Conservation (phyloP, 495 filamentous ascomycete species). For the Opeltia flavorubescens region DNA sequence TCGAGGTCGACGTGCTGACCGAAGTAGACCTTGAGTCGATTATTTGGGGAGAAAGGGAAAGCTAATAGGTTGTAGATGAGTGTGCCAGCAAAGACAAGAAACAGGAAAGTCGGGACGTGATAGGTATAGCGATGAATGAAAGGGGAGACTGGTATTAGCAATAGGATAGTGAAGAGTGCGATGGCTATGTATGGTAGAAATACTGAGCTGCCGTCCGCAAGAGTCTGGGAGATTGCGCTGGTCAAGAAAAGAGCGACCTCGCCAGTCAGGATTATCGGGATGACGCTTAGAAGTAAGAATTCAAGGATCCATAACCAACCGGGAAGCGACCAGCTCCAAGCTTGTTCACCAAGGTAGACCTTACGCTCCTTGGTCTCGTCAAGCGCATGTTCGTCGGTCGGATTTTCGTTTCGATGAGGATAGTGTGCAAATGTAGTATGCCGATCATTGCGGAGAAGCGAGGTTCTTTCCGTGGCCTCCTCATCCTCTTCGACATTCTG, state of each 20-base stretch:
- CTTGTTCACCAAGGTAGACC: constrained; percentile 67
- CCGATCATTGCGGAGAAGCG: constrained; percentile 48
- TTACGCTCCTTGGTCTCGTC: constrained; percentile 22
- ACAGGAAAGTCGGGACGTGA: constrained; percentile 64
- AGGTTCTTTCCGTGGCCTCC: constrained; percentile 62
- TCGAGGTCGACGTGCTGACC: constrained; percentile 69
- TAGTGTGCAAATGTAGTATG: constrained; percentile 64
- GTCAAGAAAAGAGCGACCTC: constrained; percentile 64
- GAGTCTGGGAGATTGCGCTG: constrained; percentile 62
- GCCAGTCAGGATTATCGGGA: constrained; percentile 58
- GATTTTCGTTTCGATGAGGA: constrained; percentile 27
- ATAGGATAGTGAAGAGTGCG: constrained; percentile 48
- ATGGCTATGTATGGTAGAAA: constrained; percentile 58
- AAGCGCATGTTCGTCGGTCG: constrained; percentile 17
- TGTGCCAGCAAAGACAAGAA: constrained; percentile 60
- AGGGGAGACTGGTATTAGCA: constrained; percentile 66
- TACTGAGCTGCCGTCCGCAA: constrained; percentile 55
- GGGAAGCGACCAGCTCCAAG: constrained; percentile 68
- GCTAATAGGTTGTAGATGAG: constrained; percentile 76
- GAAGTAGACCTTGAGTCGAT: constrained; percentile 78
- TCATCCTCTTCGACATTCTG: constrained; percentile 36
- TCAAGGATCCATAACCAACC: constrained; percentile 78
- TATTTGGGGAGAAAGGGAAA: constrained; percentile 73
- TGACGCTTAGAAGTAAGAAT: constrained; percentile 64
- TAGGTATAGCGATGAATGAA: constrained; percentile 79